Conservation (phyloP, 306 rosid genomes). For the Begonia masoniana region DNA sequence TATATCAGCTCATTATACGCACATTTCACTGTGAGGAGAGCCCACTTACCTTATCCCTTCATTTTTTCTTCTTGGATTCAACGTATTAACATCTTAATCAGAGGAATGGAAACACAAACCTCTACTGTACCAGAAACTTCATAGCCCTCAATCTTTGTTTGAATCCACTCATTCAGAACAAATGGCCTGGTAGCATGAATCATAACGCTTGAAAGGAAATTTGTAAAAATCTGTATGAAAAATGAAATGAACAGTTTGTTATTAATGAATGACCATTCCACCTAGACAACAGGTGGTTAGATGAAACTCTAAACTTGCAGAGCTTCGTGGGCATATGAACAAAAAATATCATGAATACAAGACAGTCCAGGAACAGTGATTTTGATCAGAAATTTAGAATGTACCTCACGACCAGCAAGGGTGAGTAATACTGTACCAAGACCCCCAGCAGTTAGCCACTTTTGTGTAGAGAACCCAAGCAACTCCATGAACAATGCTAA, state of each 20-base stretch:
- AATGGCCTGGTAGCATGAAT: constrained; percentile 90
- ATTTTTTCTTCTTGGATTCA: neutral
- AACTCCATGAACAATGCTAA: constrained; percentile 92
- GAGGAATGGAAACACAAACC: constrained; percentile 43
- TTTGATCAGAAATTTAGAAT: neutral
- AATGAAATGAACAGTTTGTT: constrained; percentile 6
- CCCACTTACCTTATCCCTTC: no score
- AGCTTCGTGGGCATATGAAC: neutral
- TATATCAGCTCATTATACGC: no score
- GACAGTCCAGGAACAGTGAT: neutral
- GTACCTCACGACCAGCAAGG: constrained; percentile 97
- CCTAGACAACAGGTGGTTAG: neutral
- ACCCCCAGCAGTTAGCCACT: constrained; percentile 99
- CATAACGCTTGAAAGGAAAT: constrained; percentile 96
- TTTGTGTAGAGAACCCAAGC: constrained; percentile 95
- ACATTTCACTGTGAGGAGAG: no score
- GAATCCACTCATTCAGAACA: constrained; percentile 89
- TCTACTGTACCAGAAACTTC: constrained; percentile 98
- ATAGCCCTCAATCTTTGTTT: constrained; percentile 91
- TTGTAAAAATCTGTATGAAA: constrained; percentile 78
- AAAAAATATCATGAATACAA: constrained; percentile 7
- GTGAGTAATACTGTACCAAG: constrained; percentile 92
- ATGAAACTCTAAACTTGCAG: no score
- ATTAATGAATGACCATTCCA: neutral
- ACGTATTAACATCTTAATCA: constrained; percentile 1